These are phyloP conservation scores for Lepidopterella palustris DNA, from an alignment of 495 filamentous ascomycete species.

Conservation along the genomic window DNA sequence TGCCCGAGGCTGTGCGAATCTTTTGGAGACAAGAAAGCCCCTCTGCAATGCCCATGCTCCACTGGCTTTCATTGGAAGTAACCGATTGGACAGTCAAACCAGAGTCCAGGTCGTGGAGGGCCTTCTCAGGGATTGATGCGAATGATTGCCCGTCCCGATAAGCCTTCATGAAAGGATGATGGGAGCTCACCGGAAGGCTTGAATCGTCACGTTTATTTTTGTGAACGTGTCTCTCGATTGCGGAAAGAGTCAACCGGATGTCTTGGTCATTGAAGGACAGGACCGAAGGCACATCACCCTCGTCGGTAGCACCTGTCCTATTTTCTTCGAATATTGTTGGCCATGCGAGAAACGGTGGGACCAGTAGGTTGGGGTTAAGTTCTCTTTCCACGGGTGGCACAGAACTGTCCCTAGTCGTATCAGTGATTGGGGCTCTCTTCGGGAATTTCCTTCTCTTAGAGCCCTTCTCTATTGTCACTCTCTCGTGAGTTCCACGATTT, in stretches of 20 bases:
- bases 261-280: background rate
- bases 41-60: background rate
- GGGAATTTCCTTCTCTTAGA: background rate
- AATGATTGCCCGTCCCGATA: background rate
- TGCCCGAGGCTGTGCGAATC: background rate
- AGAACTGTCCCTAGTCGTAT: background rate
- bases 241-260: background rate
- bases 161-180: background rate
- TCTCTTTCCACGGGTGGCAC: background rate
- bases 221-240: background rate
- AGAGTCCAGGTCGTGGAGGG: background rate
- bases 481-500: too few relatives aligned
- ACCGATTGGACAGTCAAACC: too few relatives aligned
- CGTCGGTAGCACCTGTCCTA: background rate
- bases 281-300: background rate
- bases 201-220: background rate
- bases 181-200: background rate
- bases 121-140: background rate
- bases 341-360: slow-evolving; percentile 5
- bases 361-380: background rate
- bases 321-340: background rate
- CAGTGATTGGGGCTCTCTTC: background rate
- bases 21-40: background rate
- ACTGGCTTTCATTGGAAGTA: background rate
- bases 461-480: background rate